Percentiles rank a stretch among this genome's conserved stretches.
Conservation (phyloP, 345 rosid genomes). For the Luvunga scandens region DNA sequence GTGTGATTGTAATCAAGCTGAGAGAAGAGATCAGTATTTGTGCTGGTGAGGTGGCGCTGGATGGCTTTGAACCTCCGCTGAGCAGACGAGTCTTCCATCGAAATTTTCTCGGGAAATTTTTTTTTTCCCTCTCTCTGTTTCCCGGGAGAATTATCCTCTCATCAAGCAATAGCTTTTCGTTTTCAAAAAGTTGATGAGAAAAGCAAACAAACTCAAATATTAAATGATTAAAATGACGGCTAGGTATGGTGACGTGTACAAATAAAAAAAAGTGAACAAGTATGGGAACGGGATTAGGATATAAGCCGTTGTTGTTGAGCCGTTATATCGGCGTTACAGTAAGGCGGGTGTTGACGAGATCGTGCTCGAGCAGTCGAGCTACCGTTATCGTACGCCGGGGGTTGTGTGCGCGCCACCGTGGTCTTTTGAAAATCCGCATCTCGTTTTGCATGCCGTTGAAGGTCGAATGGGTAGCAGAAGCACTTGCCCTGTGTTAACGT, state of each 20-base stretch:
- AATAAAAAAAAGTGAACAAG: not conserved
- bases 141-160: not conserved
- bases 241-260: not conserved
- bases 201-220: not conserved
- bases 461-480: not conserved
- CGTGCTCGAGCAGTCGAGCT: not conserved
- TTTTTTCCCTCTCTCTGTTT: not conserved
- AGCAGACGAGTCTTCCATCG: constrained; percentile 35
- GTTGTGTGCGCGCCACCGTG: not conserved
- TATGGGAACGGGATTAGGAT: too few relatives aligned
- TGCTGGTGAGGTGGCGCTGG: constrained; percentile 49
- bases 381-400: not conserved
- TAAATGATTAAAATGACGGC: not conserved
- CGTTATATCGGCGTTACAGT: not conserved
- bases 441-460: not conserved
- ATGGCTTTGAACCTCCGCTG: constrained; percentile 64
- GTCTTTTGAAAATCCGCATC: not conserved
- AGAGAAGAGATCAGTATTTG: constrained; percentile 20
- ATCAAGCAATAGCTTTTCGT: not conserved
- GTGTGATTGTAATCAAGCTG: constrained; percentile 35
- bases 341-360: not conserved
- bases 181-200: not conserved
- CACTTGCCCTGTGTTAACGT: not conserved
- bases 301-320: not conserved
- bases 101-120: constrained; percentile 12